Evolutionary conservation across 2,329 filamentous ascomycete species (phyloP), one percentile per base, ranked within the genome.

Genomic region (Corynespora cassiicola): DNA sequence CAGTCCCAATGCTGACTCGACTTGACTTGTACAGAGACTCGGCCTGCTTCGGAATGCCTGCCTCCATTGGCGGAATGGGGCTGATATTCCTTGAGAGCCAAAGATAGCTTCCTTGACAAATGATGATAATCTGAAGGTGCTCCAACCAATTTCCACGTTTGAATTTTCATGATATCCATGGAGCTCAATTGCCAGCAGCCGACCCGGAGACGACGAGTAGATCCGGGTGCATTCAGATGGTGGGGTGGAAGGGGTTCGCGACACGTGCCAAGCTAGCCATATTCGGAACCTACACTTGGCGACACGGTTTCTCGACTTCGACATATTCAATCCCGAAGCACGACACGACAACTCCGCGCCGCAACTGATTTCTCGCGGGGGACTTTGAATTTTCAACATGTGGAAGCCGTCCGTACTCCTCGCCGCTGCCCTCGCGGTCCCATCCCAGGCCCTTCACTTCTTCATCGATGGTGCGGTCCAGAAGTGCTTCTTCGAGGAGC

Each of bases 401-500:
- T 66, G 65, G 65, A 63, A 47, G 36, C 51, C 59, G 26, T 74
- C 88, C 47, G 72, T 87, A 43, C 71, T 89, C 53, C 76, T 90
- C 62, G 77, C 86, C 46, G 76, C 91, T 70, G 71, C 73, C 55
- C 65, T 78, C 45, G 66, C 80, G 30, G 64, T 78, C 22, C 83
- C 84, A 44, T 83, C 87, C 47, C 87, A 90, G 66, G 90, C 91
- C 39, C 81, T 99, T 42, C 92, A 95, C 83, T 95, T 99, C 79
- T 97, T 88, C 77, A 85, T 97, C 70, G 90, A 97, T 68, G 88
- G 87, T 61, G 80, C 81, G 32, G 76, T 82, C 52, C 86, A 89
- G 55, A 96, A 95, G 75, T 99, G 94, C 75, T 99, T 99, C 83
- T 95, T 88, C 75, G 94, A 99, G 76, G 92, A 97, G 72, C 81